Evolutionary conservation across 164 flowering plant species (phyloP).

Genomic region (Amborella trichopoda): DNA sequence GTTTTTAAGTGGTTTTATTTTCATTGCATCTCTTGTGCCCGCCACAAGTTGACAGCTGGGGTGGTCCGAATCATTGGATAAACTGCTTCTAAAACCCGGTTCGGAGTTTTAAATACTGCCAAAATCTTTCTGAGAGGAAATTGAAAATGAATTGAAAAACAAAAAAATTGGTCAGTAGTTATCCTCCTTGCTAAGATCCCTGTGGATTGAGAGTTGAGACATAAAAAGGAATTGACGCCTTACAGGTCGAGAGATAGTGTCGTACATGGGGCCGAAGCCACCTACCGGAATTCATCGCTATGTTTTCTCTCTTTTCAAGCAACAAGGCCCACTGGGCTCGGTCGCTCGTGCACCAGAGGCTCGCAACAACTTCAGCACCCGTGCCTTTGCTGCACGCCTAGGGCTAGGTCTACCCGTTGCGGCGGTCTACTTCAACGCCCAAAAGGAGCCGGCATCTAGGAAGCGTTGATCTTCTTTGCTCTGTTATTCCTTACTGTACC

Average conservation of each 20-base stretch:
- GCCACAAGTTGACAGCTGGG: too few relatives aligned
- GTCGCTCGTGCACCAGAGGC: slow-evolving; percentile 1
- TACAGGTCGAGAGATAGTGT: slow-evolving; percentile 28
- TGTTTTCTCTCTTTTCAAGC: slow-evolving; percentile 23
- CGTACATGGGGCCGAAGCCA: slow-evolving; percentile 35
- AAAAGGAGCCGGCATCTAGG: slow-evolving; percentile 15
- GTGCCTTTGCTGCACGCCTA: slow-evolving; percentile 5
- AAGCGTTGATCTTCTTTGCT: too few relatives aligned
- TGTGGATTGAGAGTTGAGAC: neutral
- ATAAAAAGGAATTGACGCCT: neutral
- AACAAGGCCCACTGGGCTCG: slow-evolving; percentile 6
- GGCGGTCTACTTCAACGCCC: slow-evolving; percentile 20
- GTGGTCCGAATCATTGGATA: too few relatives aligned
- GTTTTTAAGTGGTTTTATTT: too few relatives aligned
- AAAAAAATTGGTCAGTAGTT: too few relatives aligned
- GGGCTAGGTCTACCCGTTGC: slow-evolving; percentile 16
- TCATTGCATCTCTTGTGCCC: too few relatives aligned
- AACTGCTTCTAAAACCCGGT: too few relatives aligned
- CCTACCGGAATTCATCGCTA: slow-evolving; percentile 35
- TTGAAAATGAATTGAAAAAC: too few relatives aligned
- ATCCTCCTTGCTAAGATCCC: neutral
- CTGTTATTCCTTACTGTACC: too few relatives aligned
- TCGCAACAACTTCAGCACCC: slow-evolving; percentile 8
- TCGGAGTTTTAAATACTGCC: too few relatives aligned
- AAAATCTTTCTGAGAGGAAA: too few relatives aligned